A percentile compares a stretch with the other conserved stretches of the same genome.
Evolutionary conservation across 2,329 filamentous ascomycete genomes (phyloP).

Genomic region (Sphaerulina populicola): DNA sequence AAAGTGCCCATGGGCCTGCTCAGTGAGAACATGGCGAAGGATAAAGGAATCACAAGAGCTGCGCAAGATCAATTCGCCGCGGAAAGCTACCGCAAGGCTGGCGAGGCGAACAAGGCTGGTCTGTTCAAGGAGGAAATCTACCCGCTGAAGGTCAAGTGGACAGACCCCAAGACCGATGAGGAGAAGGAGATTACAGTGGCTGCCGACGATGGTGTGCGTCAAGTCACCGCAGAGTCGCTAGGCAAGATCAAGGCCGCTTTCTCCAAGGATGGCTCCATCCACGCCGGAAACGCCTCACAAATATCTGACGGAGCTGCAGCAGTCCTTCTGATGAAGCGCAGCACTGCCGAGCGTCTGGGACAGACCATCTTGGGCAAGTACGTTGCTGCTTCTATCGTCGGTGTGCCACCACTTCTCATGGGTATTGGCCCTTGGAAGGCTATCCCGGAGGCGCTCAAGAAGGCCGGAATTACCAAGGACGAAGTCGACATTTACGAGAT

Average conservation of each 20-base stretch:
- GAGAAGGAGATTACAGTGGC: slow-evolving; percentile 72
- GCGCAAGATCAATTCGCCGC: slow-evolving; percentile 90
- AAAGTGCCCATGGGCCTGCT: slow-evolving; percentile 94
- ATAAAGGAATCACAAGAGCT: slow-evolving; percentile 61
- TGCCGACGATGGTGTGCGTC: slow-evolving; percentile 78
- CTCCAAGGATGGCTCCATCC: slow-evolving; percentile 82
- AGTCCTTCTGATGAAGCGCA: slow-evolving; percentile 90
- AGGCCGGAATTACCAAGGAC: slow-evolving; percentile 75
- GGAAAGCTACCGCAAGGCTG: slow-evolving; percentile 82
- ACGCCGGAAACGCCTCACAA: slow-evolving; percentile 92
- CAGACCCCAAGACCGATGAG: slow-evolving; percentile 85
- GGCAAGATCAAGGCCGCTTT: slow-evolving; percentile 86
- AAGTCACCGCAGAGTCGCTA: slow-evolving; percentile 80
- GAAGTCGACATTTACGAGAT: slow-evolving; percentile 98
- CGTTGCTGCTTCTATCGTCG: slow-evolving; percentile 74
- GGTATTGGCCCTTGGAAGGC: slow-evolving; percentile 92
- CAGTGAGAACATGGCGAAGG: slow-evolving; percentile 90
- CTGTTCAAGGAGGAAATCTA: slow-evolving; percentile 88
- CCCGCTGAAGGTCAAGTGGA: slow-evolving; percentile 76
- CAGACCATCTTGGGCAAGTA: slow-evolving; percentile 90
- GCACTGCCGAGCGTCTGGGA: slow-evolving; percentile 76
- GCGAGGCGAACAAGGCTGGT: slow-evolving; percentile 75
- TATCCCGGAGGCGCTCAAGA: slow-evolving; percentile 82
- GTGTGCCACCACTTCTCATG: slow-evolving; percentile 90
- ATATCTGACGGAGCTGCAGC: slow-evolving; percentile 94